phyloP scores from a whole-genome alignment of 2,329 filamentous ascomycete species.

The Cercospora citrullina region DNA sequence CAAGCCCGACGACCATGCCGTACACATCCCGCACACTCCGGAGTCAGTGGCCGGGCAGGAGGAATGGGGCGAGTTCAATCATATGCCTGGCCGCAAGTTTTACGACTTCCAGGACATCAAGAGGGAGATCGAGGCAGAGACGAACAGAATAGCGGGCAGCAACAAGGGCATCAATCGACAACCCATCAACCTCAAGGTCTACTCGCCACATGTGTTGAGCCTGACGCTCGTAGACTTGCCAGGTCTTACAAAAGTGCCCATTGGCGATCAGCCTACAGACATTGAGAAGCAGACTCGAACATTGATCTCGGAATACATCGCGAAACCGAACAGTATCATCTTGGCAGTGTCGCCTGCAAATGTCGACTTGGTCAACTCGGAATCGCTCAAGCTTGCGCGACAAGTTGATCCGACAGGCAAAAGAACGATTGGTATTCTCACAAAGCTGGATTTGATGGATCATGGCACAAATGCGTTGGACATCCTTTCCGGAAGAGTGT shows the following conservation, averaged over 20 bases:
- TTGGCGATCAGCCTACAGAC: slow-evolving; percentile 94
- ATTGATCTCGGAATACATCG: slow-evolving; percentile 96
- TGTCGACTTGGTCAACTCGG: slow-evolving; percentile 97
- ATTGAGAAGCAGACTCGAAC: slow-evolving; percentile 98
- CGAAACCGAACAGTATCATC: slow-evolving; percentile 97
- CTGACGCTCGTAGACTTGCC: slow-evolving; percentile 94
- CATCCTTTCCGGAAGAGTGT: slow-evolving; percentile 94
- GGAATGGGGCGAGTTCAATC: slow-evolving; percentile 94
- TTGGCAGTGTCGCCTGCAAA: slow-evolving; percentile 96
- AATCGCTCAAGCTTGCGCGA: slow-evolving; percentile 91
- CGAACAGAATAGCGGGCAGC: slow-evolving; percentile 86
- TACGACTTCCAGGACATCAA: slow-evolving; percentile 92
- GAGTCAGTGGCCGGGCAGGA: slow-evolving; percentile 67
- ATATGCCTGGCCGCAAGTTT: slow-evolving; percentile 85
- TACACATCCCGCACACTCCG: slow-evolving; percentile 72
- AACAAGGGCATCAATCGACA: slow-evolving; percentile 99
- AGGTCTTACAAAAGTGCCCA: slow-evolving; percentile 93
- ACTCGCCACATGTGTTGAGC: slow-evolving; percentile 94
- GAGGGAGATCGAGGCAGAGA: slow-evolving; percentile 96
- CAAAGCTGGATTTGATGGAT: slow-evolving; percentile 97
- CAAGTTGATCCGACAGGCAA: slow-evolving; percentile 94
- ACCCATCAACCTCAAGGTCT: slow-evolving; percentile 97
- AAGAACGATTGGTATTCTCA: slow-evolving; percentile 93
- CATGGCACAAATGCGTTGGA: slow-evolving; percentile 97
- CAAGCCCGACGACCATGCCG: slow-evolving; percentile 63